A percentile compares a stretch with the other conserved stretches of the same genome.
Evolutionary conservation across 768 basidiomycete species (phyloP).

Genomic region (Paxillus ammoniavirescens): DNA sequence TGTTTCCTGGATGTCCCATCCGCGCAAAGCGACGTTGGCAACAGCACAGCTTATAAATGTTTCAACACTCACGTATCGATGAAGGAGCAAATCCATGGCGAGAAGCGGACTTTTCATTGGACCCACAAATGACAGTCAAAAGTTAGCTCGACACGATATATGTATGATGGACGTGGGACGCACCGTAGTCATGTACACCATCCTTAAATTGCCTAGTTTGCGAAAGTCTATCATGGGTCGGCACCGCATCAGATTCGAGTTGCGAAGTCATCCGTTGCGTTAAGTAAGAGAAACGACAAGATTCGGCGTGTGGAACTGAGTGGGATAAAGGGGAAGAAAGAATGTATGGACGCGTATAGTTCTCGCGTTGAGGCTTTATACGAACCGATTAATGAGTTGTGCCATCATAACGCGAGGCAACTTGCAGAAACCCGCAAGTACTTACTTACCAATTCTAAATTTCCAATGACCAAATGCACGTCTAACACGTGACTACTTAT

Average conservation of each 20-base stretch:
- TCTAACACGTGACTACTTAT: too few species aligned
- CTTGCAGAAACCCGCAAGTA: not conserved
- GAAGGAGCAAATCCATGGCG: conserved; percentile 41
- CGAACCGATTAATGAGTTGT: not conserved
- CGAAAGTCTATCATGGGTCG: conserved; percentile 2
- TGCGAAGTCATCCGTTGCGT: not conserved
- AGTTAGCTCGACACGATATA: not conserved
- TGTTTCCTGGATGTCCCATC: conserved; percentile 45
- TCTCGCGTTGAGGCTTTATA: not conserved
- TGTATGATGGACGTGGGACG: conserved; percentile 3
- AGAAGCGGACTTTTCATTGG: conserved; percentile 24
- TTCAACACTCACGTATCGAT: conserved; percentile 63
- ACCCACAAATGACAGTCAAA: not conserved
- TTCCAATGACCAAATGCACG: too few species aligned
- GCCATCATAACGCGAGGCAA: not conserved
- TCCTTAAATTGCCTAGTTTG: conserved; percentile 35
- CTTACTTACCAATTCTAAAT: not conserved
- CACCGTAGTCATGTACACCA: conserved; percentile 43
- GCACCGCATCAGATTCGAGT: not conserved
- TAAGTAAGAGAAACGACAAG: not conserved
- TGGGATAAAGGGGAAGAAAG: not conserved
- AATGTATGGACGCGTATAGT: not conserved
- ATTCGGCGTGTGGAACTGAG: not conserved
- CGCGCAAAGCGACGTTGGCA: not conserved
- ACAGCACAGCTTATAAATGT: not conserved